Base-by-base conservation (phyloP, 2,329 filamentous ascomycete genomes). In the Cryphonectria nitschkei region DNA sequence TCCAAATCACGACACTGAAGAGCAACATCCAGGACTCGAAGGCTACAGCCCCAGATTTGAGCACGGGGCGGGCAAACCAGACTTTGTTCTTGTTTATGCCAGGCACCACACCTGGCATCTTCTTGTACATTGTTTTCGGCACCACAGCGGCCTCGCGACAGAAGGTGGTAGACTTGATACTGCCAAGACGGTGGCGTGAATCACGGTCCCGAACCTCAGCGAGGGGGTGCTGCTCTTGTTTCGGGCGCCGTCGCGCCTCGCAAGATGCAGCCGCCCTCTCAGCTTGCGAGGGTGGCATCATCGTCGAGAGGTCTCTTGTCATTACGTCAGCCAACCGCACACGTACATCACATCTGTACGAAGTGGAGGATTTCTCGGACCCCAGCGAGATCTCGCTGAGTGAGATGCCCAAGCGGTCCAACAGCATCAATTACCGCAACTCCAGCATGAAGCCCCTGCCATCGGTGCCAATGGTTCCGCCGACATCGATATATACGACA, bases 1-100 rank as follows among this genome's bases (percentile, higher is more conserved):
- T 77, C 50, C 76, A 77, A 46, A 37, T 76, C 22, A 76, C 73
- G 39, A 74, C 76, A 4, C 64, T 75, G 0, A 66, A 72, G 19
- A 76, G 76, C 68, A 71, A 73, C 26, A 69, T 69, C 9, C 39
- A 68, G 8, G 74, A 75, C 65, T 62, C 68, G 8, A 41, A 67
- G 34, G 60, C 63, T 19, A 58, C 65, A 6, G 67, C 50, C 14
- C 75, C 75, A 3, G 73, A 76, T 43, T 58, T 75, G 16, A 75
- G 73, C 64, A 37, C 60, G 1, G 70, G 64, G n/a, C 74, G 69
- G 29, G 75, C 75, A 3, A 50, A 65, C 34, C 65, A 65, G 16
- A 72, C 72, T 8, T 52, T 75, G 39, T 69, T 72, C n/a, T 65
- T 76, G 13, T 74, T 73, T 68, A 74, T 76, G 26, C 75, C 75